phyloP scores from a whole-genome alignment of 2,329 filamentous ascomycete species.

The Aureobasidium namibiae region DNA sequence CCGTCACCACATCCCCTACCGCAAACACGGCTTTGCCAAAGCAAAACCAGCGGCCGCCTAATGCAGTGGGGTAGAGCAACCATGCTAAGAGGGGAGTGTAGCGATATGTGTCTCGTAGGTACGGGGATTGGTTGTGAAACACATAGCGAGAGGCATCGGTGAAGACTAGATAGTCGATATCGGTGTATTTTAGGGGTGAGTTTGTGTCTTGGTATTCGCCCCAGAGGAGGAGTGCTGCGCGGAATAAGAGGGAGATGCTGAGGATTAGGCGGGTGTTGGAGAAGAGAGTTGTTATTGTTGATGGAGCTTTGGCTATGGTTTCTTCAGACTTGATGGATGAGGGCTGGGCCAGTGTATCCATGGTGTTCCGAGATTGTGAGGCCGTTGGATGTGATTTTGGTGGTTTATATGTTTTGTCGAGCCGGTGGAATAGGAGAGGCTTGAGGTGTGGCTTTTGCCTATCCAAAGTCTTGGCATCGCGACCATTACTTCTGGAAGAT shows the following conservation, averaged over 20 bases:
- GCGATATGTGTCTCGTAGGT: conserved; percentile 85
- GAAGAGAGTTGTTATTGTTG: not conserved
- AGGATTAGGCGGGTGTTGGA: conserved; percentile 27
- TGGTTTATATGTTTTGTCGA: not conserved
- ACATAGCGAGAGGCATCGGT: conserved; percentile 84
- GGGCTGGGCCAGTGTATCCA: too few relatives aligned
- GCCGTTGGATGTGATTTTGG: not conserved
- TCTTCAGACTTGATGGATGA: not conserved
- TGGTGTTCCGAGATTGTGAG: not conserved
- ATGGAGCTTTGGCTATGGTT: not conserved
- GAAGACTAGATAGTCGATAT: conserved; percentile 98
- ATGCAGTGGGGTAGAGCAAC: conserved; percentile 75
- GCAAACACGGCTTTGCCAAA: conserved; percentile 87
- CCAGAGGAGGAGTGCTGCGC: conserved; percentile 69
- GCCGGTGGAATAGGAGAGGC: not conserved
- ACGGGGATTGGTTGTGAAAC: conserved; percentile 62
- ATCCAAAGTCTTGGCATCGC: conserved; percentile 4
- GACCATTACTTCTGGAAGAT: not conserved
- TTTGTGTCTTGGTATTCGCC: conserved; percentile 87
- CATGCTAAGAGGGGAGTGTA: conserved; percentile 93
- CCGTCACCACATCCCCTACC: conserved; percentile 71
- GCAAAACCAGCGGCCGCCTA: conserved; percentile 58
- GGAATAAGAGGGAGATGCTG: conserved; percentile 50
- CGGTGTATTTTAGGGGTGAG: conserved; percentile 92
- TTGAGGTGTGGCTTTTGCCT: not conserved